Percentiles rank a stretch among this genome's conserved stretches.
Conservation (phyloP, 1,284 basidiomycete species). For the Taiwanofungus camphoratus region DNA sequence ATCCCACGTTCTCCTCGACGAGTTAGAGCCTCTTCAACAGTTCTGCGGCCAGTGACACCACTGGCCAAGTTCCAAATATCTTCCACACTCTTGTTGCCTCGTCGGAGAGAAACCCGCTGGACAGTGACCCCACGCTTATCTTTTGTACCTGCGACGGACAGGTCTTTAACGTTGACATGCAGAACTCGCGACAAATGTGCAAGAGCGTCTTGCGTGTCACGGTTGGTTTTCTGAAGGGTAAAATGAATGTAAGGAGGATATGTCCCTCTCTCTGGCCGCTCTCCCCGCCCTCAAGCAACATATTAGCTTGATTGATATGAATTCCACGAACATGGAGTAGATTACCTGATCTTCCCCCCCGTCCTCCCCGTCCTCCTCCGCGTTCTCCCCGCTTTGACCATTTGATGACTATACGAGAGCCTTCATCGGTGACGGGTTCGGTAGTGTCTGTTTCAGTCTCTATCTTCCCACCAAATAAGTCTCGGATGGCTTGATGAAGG, state of each 20-base stretch:
- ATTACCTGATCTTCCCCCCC: constrained; percentile 39
- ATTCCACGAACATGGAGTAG: constrained; percentile 10
- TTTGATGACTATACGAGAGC: constrained; percentile 66
- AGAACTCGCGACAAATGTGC: constrained; percentile 74
- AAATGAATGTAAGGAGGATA: constrained; percentile 93
- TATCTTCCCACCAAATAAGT: constrained; percentile 78
- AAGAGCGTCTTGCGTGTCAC: constrained; percentile 95
- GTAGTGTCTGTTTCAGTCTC: constrained; percentile 74
- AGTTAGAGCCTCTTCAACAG: constrained; percentile 50
- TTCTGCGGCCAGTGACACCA: constrained; percentile 54
- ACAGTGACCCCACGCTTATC: constrained; percentile 97
- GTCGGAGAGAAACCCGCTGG: constrained; percentile 83
- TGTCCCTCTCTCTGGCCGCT: constrained; percentile 49
- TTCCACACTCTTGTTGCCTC: constrained; percentile 76
- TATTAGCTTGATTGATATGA: constrained; percentile 4
- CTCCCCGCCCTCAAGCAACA: constrained; percentile 25
- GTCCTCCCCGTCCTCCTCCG: constrained; percentile 31
- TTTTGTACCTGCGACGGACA: constrained; percentile 93
- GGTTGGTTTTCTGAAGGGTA: constrained; percentile 94
- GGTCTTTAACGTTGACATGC: constrained; percentile 70
- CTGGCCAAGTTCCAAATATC: constrained; percentile 83
- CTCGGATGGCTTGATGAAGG: constrained; percentile 79
- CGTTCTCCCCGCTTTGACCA: constrained; percentile 54
- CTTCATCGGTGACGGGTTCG: constrained; percentile 47
- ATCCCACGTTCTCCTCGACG: constrained; percentile 88